Evolutionary conservation across 345 rosid species (phyloP).

Genomic region (Physaria fendleri): DNA sequence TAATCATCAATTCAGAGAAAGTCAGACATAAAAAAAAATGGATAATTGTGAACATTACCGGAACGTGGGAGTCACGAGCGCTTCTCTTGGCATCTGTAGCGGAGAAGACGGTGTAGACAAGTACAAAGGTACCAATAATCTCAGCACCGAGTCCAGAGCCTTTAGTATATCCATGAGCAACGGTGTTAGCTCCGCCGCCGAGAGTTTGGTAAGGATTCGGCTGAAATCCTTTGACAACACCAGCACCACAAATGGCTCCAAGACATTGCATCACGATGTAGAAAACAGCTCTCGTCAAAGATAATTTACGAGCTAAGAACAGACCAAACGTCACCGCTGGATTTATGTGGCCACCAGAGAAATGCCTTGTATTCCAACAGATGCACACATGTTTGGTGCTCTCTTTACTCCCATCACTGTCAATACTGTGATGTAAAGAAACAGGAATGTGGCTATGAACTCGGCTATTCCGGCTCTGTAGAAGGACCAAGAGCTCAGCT

Average conservation of each 20-base stretch:
- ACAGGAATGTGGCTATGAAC: slow-evolving; percentile 35
- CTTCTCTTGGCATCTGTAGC: slow-evolving; percentile 45
- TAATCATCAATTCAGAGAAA: no score
- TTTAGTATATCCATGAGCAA: slow-evolving; percentile 39
- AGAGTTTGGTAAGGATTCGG: slow-evolving; percentile 22
- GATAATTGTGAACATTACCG: background rate
- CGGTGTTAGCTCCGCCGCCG: slow-evolving; percentile 45
- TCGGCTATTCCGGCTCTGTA: slow-evolving; percentile 36
- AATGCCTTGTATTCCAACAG: slow-evolving; percentile 43
- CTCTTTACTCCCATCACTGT: slow-evolving; percentile 42
- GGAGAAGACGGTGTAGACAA: slow-evolving; percentile 49
- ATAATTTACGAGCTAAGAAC: slow-evolving; percentile 33
- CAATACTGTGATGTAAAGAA: slow-evolving; percentile 30
- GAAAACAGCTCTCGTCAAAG: slow-evolving; percentile 32
- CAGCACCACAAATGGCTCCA: slow-evolving; percentile 40
- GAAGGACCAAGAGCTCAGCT: slow-evolving; percentile 39
- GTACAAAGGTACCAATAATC: slow-evolving; percentile 36
- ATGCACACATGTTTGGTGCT: slow-evolving; percentile 34
- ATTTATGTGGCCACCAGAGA: slow-evolving; percentile 45
- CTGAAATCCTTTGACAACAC: slow-evolving; percentile 43
- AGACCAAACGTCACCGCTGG: slow-evolving; percentile 39
- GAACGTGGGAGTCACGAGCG: slow-evolving; percentile 39
- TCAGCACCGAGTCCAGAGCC: slow-evolving; percentile 40
- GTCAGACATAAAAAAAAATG: background rate
- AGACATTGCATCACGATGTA: slow-evolving; percentile 41